Base-by-base conservation (phyloP, 1,284 basidiomycete species). In the Boletus mariae region DNA sequence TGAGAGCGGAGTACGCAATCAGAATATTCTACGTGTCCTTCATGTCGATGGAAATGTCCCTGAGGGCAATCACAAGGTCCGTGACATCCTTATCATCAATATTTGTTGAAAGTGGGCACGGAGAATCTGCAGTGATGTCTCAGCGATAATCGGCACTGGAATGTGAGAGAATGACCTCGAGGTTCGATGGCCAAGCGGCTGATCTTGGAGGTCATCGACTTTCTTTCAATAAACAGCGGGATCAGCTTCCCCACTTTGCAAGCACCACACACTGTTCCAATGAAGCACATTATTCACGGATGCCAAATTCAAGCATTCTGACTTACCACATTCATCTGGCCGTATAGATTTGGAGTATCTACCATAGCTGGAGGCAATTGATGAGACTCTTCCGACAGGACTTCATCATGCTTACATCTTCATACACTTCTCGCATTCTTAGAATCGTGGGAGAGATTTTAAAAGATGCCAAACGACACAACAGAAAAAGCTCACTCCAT, bases 261-360 rank as follows among this genome's bases (percentile, higher is more conserved):
- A 1, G 62, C 68, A 15, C 78, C 78, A 56, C 79, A 80, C 17
- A 75, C 79, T 79, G 44, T 46, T 25, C 38, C 45, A 38, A 31
- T 1, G 17, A 48, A 47, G 41, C 5, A 51, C 37, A 12, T 48
- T 35, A 25, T 12, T 20, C 23, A 29, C 23, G 20, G 17, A 29
- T 29, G 2, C 13, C 28, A 15, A 31, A 23, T 45, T 23, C 44
- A 37, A 46, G 25, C 28, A 41, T 44, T 48, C 26, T 40, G 15
- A 75, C 82, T 57, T 63, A 83, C 87, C 75, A 57, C 82, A 83
- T 69, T 80, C 79, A n/a, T 80, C 75, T 8, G 84, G 76, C 17
- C 80, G 75, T 59, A 92, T 91, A 12, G 87, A 90, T 57, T 87
- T 90, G 57, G 80, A 85, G 62, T 87, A 85, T 32, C 90, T 79